A percentile compares a stretch with the other conserved stretches of the same genome.
Evolutionary conservation across 768 basidiomycete species (phyloP).

Genomic region (Pleurotus pulmonarius): DNA sequence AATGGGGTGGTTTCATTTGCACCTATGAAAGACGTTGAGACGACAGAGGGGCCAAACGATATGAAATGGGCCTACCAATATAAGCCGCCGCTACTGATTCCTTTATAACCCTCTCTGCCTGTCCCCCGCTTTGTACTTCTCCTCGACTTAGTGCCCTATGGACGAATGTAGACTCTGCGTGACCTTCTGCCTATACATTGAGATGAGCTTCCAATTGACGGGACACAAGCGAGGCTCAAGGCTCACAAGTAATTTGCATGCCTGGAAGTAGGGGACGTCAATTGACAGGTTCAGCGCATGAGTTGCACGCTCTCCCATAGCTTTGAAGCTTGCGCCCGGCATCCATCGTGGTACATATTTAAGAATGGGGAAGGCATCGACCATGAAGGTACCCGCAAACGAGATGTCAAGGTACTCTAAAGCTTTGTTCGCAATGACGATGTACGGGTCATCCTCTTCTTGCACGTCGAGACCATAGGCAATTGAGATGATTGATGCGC

Average conservation of each 20-base stretch:
- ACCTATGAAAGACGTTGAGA: not conserved
- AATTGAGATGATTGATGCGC: not conserved
- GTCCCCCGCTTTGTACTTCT: not conserved
- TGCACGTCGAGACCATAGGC: not conserved
- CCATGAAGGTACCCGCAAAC: not conserved
- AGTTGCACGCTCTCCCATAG: not conserved
- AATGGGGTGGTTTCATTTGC: not conserved
- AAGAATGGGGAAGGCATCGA: constrained; percentile 1
- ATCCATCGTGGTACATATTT: not conserved
- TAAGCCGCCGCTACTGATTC: not conserved
- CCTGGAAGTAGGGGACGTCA: constrained; percentile 5
- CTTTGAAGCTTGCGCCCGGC: not conserved
- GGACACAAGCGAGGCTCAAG: not conserved
- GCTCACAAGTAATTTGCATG: constrained; percentile 23
- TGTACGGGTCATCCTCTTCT: not conserved
- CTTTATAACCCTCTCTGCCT: not conserved
- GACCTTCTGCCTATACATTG: not conserved
- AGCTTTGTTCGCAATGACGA: not conserved
- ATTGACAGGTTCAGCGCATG: not conserved
- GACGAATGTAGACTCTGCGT: not conserved
- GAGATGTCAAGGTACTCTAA: not conserved
- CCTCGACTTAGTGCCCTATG: not conserved
- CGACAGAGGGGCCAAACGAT: no score
- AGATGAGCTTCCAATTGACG: not conserved
- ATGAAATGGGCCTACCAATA: not conserved